Evolutionary conservation across 2,329 filamentous ascomycete species (phyloP), one percentile per base, ranked within the genome.

Genomic region (Colletotrichum shisoi): DNA sequence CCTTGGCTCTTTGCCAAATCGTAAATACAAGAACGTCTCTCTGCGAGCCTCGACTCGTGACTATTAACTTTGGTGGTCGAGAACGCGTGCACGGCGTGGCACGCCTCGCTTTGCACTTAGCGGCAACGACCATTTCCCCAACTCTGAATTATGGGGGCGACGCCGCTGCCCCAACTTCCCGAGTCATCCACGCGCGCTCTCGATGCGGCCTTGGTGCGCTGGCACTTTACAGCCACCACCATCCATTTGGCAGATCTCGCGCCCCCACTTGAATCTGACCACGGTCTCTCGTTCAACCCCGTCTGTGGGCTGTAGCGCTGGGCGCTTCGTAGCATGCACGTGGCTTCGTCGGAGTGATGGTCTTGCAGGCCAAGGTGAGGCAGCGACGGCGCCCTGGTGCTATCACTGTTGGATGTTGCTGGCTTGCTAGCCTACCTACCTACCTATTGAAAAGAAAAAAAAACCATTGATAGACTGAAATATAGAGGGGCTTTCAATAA

Each of bases 171-270:
- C 49, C 64, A 21, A n/a, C 49, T 54, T 56, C 49, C 31, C 65
- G 65, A 68, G 61, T 65, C 65, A 60, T 65, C 54, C 61, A 49
- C 63, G 51, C 31, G 51, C 51, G 45, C 61, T 63, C 46, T 51
- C 5, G 42, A 67, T 19, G 44, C 37, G 37, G 42, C 24, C 27
- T 24, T 54, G 49, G 49, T 68, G 61, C 56, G 65, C 61, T 65
- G 61, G 65, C 61, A 57, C 37, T 54, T 44, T 62, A 68, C 65
- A 60, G 65, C 61, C 65, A 68, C 65, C 64, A 39, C 53, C 64
- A 46, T 59, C 34, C 54, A 56, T 27, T 56, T 19, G 46, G 48
- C 60, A 53, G 17, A 44, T 39, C 42, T 27, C 37, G 34, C 61
- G 52, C 15, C 54, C 65, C 61, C 56, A 65, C 56, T 57, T 19